Percentiles rank a stretch among this genome's conserved stretches.
Evolutionary conservation across 2,329 filamentous ascomycete genomes (phyloP).

Genomic region (Ilyonectria robusta): DNA sequence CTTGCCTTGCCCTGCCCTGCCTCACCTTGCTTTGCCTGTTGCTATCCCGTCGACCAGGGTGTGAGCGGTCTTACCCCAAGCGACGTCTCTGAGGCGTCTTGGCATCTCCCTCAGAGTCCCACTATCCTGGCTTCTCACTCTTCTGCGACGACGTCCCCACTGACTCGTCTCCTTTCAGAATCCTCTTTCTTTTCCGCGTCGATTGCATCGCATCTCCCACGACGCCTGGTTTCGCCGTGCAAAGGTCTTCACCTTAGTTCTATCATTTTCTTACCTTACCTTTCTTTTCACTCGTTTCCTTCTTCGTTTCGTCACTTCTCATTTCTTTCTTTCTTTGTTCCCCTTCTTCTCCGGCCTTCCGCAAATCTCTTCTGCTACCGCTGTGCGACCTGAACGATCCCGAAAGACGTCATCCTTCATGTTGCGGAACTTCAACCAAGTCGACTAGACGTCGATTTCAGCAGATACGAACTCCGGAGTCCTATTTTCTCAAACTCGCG

Average conservation of each 20-base stretch:
- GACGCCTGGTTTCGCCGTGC: conserved; percentile 46
- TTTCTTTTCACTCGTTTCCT: conserved; percentile 38
- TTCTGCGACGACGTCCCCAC: conserved; percentile 41
- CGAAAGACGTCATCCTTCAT: conserved; percentile 41
- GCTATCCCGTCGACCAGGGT: conserved; percentile 17
- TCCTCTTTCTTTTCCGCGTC: conserved; percentile 38
- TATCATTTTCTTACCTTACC: conserved; percentile 34
- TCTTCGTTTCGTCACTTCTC: conserved; percentile 30
- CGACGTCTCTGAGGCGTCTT: conserved; percentile 36
- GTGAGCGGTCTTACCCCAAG: conserved; percentile 22
- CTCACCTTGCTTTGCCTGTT: conserved; percentile 15
- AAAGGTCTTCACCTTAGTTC: conserved; percentile 39
- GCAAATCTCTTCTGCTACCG: conserved; percentile 35
- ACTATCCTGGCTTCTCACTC: conserved; percentile 31
- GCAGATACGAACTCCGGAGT: conserved; percentile 41
- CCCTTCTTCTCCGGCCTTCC: conserved; percentile 25
- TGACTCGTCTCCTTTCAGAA: conserved; percentile 28
- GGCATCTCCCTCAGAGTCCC: conserved; percentile 16
- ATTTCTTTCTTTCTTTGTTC: conserved; percentile 17
- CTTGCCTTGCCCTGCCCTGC: conserved; percentile 24
- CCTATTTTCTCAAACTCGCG: conserved; percentile 22
- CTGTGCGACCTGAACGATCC: conserved; percentile 42
- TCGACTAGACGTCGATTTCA: conserved; percentile 42
- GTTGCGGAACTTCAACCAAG: conserved; percentile 40
- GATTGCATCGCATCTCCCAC: conserved; percentile 36